A percentile compares a stretch with the other conserved stretches of the same genome.
These are phyloP conservation scores for Taphrina wiesneri DNA, from an alignment of 1,139 yeast species.

Conservation along the genomic window DNA sequence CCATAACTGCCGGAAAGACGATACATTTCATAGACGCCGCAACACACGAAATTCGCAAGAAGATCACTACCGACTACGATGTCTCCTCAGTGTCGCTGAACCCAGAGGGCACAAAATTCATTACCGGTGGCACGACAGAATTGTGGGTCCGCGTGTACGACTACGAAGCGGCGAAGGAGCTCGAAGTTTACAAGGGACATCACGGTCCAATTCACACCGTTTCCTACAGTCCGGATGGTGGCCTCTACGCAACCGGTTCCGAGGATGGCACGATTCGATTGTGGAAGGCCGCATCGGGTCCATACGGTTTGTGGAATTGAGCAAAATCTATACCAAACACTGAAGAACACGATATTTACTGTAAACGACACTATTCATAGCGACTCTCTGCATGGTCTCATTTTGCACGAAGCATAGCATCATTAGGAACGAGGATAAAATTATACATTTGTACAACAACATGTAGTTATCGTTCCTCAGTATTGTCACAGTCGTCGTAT, in stretches of 20 bases:
- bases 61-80: conserved; percentile 43
- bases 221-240: conserved; percentile 47
- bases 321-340: neutral
- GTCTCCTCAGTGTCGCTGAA: conserved; percentile 45
- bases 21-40: conserved; percentile 42
- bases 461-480: neutral
- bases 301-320: conserved; percentile 47
- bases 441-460: conserved; percentile 3
- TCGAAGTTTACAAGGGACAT: conserved; percentile 45
- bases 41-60: conserved; percentile 39
- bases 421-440: neutral
- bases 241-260: conserved; percentile 61
- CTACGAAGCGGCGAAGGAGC: conserved; percentile 42
- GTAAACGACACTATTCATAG: neutral
- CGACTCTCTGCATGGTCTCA: neutral
- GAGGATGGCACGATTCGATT: conserved; percentile 68
- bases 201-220: conserved; percentile 49
- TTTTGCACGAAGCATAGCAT: conserved; percentile 9
- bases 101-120: conserved; percentile 41
- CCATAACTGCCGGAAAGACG: conserved; percentile 43
- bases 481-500: too few relatives aligned
- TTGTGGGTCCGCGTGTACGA: conserved; percentile 48
- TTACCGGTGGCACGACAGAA: conserved; percentile 45
- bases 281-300: conserved; percentile 52
- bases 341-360: neutral